Base-by-base conservation (phyloP, 148 eudicot genomes). In the Rhododendron simsii region DNA sequence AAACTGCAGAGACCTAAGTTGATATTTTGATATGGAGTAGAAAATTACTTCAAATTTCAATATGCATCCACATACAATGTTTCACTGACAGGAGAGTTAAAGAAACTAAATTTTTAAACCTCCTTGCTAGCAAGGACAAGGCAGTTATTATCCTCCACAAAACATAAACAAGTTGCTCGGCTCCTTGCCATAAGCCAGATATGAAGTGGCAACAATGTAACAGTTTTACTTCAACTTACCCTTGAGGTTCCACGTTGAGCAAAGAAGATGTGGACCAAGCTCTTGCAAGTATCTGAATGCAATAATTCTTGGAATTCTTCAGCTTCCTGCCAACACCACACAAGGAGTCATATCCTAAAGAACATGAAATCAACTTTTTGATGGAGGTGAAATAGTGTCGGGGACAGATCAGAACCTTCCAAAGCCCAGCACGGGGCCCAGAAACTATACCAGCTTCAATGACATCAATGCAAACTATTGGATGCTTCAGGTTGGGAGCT, bases 171-270 rank as follows among this genome's bases (percentile, higher is more conserved):
- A 33, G 21, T 83, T 83, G 78, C 78, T 18, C 12, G 4, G 59
- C 41, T 67, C 15, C 28, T 65, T 35, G 33, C 28, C 41, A 39
- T 67, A 26, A 67, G 39, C 78, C 14, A 83, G n/a, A 69, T 28
- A 83, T 47, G 13, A 69, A 69, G 15, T 83, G 57, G 26, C 73
- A 67, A 69, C 14, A 33, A 11, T 21, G 9, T 26, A 76, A 69
- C 33, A 51, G 23, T 39, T 35, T 8, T 51, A 55, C 26, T 53
- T 57, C 51, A 44, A 16, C 63, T 55, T 88, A 96, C 99, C 99
- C 92, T 96, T 87, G 98, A 86, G 83, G 98, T 95, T 83, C 97
- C 95, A 86, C 99, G 98, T 84, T 94, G 98, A 84, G 98, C 91
- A 90, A 96, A 96, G 92, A 96, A 96, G 61, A 96, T 75, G 87